phyloP scores from a whole-genome alignment of 163 green algal genomes.

The Chloromonas sp. region DNA sequence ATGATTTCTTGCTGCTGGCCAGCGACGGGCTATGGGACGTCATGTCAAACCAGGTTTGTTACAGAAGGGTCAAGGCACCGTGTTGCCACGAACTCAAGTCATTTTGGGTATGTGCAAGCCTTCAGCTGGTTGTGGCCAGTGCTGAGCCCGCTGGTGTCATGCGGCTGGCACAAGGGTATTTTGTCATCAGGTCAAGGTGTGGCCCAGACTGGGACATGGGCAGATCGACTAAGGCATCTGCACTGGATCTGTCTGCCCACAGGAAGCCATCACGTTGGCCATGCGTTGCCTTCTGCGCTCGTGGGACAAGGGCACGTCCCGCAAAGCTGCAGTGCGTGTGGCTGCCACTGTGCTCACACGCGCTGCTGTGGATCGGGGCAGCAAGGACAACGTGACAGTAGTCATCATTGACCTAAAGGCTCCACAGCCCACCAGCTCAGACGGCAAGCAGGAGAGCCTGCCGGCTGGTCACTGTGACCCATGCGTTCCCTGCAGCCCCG shows the following conservation, averaged over 20 bases:
- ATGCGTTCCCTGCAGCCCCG: too few species aligned
- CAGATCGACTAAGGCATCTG: too few species aligned
- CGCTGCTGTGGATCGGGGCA: conserved; percentile 76
- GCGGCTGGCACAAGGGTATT: too few species aligned
- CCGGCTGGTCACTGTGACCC: too few species aligned
- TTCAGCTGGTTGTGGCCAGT: too few species aligned
- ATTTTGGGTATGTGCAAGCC: too few species aligned
- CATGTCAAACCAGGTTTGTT: conserved; percentile 76
- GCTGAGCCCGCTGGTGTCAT: too few species aligned
- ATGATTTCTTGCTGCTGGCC: conserved; percentile 93
- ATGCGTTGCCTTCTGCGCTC: conserved; percentile 76
- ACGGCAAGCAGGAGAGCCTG: too few species aligned
- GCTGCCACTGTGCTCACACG: conserved; percentile 72
- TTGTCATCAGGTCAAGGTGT: too few species aligned
- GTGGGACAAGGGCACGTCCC: conserved; percentile 61
- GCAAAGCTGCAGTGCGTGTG: conserved; percentile 63
- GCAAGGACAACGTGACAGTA: conserved; percentile 78
- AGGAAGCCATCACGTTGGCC: conserved; percentile 75
- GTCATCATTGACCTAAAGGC: conserved; percentile 57
- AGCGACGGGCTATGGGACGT: conserved; percentile 96
- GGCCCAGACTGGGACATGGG: too few species aligned
- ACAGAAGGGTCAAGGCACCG: too few species aligned
- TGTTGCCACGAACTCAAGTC: too few species aligned
- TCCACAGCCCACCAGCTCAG: background rate
- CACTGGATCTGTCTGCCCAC: background rate